A percentile compares a stretch with the other conserved stretches of the same genome.
Evolutionary conservation across 1,139 yeast species (phyloP).

Genomic region (Taphrina flavorubra): DNA sequence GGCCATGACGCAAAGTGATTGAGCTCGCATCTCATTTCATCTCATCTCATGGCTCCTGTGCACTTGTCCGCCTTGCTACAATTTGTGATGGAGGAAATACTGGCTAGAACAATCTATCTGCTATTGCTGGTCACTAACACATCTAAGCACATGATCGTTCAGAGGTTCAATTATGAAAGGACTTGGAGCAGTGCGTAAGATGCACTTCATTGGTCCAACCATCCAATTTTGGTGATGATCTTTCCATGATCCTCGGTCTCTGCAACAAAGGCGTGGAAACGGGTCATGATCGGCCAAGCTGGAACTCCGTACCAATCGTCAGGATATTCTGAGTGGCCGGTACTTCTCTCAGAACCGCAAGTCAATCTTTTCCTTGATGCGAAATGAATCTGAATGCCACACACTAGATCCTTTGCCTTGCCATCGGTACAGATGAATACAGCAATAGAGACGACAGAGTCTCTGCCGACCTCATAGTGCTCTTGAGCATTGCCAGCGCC

Average conservation of each 20-base stretch:
- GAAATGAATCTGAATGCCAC: background rate
- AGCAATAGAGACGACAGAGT: background rate
- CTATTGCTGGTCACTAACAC: no score
- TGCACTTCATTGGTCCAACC: background rate
- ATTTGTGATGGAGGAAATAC: no score
- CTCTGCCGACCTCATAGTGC: no score
- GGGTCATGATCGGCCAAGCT: background rate
- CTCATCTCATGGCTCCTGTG: no score
- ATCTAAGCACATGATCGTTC: no score
- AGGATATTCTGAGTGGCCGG: background rate
- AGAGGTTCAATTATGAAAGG: no score
- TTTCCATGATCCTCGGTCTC: background rate
- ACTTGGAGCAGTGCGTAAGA: no score
- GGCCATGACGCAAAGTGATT: no score
- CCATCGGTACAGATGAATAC: constrained; percentile 9
- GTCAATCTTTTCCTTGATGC: background rate
- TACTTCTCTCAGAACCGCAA: background rate
- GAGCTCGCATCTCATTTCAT: no score
- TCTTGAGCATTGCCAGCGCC: background rate
- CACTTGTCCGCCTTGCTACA: no score
- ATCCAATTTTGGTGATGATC: constrained; percentile 8
- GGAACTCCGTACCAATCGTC: background rate
- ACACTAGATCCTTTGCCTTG: constrained; percentile 8
- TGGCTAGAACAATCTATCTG: no score
- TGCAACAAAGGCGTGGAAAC: background rate